Conservation (phyloP, 495 filamentous ascomycete genomes). For the Hapsidospora chrysogenum region DNA sequence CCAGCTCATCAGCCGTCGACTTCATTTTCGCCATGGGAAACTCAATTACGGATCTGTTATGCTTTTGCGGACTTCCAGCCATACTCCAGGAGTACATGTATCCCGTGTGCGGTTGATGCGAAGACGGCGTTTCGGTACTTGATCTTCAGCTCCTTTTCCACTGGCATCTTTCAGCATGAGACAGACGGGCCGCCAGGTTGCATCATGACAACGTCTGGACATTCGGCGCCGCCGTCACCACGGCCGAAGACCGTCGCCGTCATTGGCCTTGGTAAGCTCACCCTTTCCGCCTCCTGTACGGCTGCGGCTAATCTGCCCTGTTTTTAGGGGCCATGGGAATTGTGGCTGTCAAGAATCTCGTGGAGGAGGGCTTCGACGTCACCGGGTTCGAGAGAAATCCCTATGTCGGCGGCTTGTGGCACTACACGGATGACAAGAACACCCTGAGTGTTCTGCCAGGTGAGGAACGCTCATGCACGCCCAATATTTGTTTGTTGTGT, state of each 20-base stretch:
- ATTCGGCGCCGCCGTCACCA: too few relatives aligned
- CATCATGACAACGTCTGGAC: too few relatives aligned
- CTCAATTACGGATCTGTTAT: too few relatives aligned
- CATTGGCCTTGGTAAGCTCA: slow-evolving; percentile 2
- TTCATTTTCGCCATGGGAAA: too few relatives aligned
- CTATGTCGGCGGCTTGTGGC: slow-evolving; percentile 7
- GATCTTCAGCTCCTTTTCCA: too few relatives aligned
- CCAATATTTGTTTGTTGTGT: not conserved
- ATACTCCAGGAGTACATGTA: too few relatives aligned
- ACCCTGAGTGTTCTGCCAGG: not conserved
- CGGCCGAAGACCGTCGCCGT: slow-evolving; percentile 1
- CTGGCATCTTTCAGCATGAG: too few relatives aligned
- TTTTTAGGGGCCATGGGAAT: slow-evolving; percentile 5
- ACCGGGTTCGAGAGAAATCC: slow-evolving; percentile 6
- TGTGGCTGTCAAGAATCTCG: slow-evolving; percentile 6
- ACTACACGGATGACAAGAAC: slow-evolving; percentile 1
- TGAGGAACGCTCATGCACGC: not conserved
- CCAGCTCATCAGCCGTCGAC: too few relatives aligned
- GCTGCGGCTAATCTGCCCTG: not conserved
- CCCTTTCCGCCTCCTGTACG: not conserved
- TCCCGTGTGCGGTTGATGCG: too few relatives aligned
- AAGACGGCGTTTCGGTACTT: too few relatives aligned
- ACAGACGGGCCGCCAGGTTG: too few relatives aligned
- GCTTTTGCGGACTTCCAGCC: too few relatives aligned
- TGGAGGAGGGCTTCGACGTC: slow-evolving; percentile 7